Base-by-base conservation (phyloP, 2,329 filamentous ascomycete species). In the Phialophora tarda region DNA sequence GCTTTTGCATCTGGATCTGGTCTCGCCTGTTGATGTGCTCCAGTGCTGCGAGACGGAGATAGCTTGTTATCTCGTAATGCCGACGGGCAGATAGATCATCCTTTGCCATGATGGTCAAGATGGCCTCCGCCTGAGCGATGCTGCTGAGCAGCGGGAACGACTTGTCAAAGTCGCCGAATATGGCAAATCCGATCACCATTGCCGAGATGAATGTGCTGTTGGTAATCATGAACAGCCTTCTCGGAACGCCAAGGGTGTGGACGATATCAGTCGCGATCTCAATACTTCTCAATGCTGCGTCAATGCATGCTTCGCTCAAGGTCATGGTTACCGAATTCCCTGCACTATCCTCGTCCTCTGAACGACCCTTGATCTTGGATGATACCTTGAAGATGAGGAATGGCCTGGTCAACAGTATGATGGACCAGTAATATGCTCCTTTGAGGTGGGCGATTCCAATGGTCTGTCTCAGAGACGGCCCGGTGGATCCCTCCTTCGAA, bases 371-470 rank as follows among this genome's bases (percentile, higher is more conserved):
- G 58, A 72, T 66, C 57, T 71, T 72, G 12, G 70, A 71, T n/a
- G 78, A 83, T 0, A 84, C 76, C 58, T 83, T 80, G 69, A 83
- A 85, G 28, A 84, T 80, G 11, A 85, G 75, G 63, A 85, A 85
- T 0, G 83, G 83, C n/a, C 83, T 76, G 6, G 83, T 84, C 3
- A 85, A 73, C 3, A 85, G 75, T 73, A 85, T 84, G 51, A 85
- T 84, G 1, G 81, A 82, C 75, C 83, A 85, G 71, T 84, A 84
- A 64, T 85, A 85, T 2, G 82, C 79, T 34, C 81, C 81, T 14
- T 84, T 77, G 1, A 82, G 78, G 50, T 84, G 82, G n/a, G 81
- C 82, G 4, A 82, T 80, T 2, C 82, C 81, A 7, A 83, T 72
- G 7, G 77, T 77, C 32, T 73, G 76, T 44, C 78, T 72, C 55